Percentiles rank a stretch among this genome's conserved stretches.
Conservation (phyloP, 129 eudicot genomes). For the Flaveria robusta region DNA sequence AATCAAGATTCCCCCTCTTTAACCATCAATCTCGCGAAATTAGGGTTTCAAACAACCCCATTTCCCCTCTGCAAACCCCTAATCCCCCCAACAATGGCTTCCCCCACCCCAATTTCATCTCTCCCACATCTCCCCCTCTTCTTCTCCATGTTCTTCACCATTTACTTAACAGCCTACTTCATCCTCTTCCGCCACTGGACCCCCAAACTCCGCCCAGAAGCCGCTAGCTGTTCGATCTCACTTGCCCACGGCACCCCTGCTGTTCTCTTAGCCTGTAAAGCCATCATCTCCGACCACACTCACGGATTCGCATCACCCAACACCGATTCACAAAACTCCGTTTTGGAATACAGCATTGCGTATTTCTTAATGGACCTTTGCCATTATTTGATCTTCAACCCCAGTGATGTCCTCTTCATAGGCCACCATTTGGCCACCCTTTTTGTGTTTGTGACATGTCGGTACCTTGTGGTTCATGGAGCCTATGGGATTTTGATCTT, state of each 20-base stretch:
- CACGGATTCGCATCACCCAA: conserved; percentile 56
- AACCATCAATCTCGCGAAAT: conserved; percentile 5
- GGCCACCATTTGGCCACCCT: conserved; percentile 85
- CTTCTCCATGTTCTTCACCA: conserved; percentile 47
- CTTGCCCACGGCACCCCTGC: conserved; percentile 88
- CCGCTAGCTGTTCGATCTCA: conserved; percentile 82
- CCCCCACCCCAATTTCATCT: conserved; percentile 17
- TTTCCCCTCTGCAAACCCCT: background rate
- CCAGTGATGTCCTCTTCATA: conserved; percentile 74
- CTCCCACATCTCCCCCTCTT: conserved; percentile 45
- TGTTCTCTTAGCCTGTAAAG: conserved; percentile 51
- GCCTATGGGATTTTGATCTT: conserved; percentile 62
- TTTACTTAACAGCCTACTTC: conserved; percentile 58
- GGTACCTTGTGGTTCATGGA: conserved; percentile 68
- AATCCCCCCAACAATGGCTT: conserved; percentile 42
- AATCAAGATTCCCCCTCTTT: conserved; percentile 20
- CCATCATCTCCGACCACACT: conserved; percentile 51
- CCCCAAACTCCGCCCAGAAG: conserved; percentile 76
- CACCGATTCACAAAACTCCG: conserved; percentile 50
- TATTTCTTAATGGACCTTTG: conserved; percentile 74
- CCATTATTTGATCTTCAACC: conserved; percentile 76
- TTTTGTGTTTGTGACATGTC: conserved; percentile 79
- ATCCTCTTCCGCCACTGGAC: conserved; percentile 61
- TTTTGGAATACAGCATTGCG: conserved; percentile 82
- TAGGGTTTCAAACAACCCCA: conserved; percentile 21